Evolutionary conservation across 768 basidiomycete species (phyloP), one percentile per base, ranked within the genome.

Genomic region (Agrocybe praecox): DNA sequence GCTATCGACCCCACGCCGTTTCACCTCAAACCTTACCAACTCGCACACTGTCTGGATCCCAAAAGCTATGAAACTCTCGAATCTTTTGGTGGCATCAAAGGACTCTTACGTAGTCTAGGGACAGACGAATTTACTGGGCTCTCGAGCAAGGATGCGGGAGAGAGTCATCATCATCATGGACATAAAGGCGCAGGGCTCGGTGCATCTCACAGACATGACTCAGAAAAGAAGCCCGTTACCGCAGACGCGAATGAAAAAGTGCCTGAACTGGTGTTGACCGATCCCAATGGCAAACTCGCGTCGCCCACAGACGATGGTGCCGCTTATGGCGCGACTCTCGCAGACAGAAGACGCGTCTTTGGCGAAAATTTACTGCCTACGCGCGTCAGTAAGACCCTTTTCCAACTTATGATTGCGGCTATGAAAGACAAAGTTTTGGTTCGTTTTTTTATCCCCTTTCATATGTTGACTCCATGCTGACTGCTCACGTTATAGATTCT

Each of bases 371-470:
- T 87, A 7, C 75, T 95, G 0, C 94, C 94, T 0, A 76, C 73
- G 1, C 83, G 90, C n/a, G 74, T 79, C 21, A 81, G 80, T 55
- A 94, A 92, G 67, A 79, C 81, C 5, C 73, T 96, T 44, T 75
- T 93, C 23, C 76, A 78, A 57, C 77, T 96, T 24, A 94, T 94
- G 90, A 93, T 87, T 87, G 71, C 86, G 43, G 92, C 94, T 1
- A 72, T 94, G 65, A 90, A 93, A 70, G 94, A 96, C 73, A 96
- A 94, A 75, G 92, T 96, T 61, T 74, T 96, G 71, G 90, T 92
- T 64, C 66, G 86, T 81, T 12, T 34, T 40, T 52, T 32, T 64
- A 15, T 61, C 36, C 6, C 36, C 36, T 17, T 55, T 12, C 33
- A 36, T 19, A 21, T 36, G 45, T 48, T 26, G 44, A 44, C 26